Evolutionary conservation across 306 rosid species (phyloP).

Genomic region (Cucurbita pepo): DNA sequence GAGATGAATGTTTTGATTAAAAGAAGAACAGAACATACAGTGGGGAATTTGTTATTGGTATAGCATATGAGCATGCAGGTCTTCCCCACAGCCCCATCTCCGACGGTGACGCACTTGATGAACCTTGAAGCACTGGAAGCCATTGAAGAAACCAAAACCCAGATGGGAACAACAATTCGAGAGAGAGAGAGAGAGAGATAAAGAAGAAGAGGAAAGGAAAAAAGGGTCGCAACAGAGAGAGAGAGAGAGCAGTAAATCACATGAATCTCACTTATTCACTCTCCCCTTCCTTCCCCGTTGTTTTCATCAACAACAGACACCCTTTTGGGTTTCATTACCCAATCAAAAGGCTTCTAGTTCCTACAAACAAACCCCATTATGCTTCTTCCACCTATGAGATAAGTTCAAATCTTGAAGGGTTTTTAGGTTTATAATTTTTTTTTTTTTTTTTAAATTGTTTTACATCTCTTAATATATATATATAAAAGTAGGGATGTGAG

Average conservation of each 20-base stretch:
- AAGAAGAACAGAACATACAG: slow-evolving; percentile 32
- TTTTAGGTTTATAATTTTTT: too few species aligned
- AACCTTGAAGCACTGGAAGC: slow-evolving; percentile 73
- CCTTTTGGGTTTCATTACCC: not conserved
- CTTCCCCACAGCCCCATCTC: slow-evolving; percentile 90
- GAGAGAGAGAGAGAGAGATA: slow-evolving; percentile 5
- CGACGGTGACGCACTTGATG: slow-evolving; percentile 84
- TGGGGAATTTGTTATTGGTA: slow-evolving; percentile 83
- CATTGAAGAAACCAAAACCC: slow-evolving; percentile 25
- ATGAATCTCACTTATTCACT: slow-evolving; percentile 55
- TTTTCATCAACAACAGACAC: not conserved
- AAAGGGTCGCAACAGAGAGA: slow-evolving; percentile 7
- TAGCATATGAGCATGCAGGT: slow-evolving; percentile 93
- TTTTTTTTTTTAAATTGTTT: too few species aligned
- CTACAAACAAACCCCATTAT: not conserved
- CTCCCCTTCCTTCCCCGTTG: not conserved
- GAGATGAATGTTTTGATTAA: slow-evolving; percentile 14
- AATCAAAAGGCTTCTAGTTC: not conserved
- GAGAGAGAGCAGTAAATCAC: slow-evolving; percentile 33
- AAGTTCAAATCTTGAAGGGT: not conserved
- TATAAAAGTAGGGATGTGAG: not conserved
- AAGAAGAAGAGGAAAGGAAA: slow-evolving; percentile 1
- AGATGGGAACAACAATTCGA: slow-evolving; percentile 7
- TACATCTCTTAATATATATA: not conserved
- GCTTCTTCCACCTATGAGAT: not conserved